Evolutionary conservation across 768 basidiomycete genomes (phyloP).

Genomic region (Rhizopogon rudus): DNA sequence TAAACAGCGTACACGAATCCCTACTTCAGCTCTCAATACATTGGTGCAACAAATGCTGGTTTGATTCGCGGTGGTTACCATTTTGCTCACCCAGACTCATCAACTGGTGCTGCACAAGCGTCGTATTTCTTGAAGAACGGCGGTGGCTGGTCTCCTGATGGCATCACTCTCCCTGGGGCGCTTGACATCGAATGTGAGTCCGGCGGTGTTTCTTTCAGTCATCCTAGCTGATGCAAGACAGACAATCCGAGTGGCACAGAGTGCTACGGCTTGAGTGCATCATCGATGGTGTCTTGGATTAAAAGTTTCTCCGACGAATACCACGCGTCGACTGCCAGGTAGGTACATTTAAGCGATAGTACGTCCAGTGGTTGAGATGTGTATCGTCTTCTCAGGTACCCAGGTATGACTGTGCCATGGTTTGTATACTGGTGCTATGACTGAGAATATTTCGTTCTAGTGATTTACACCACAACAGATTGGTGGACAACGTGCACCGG

Average conservation of each 20-base stretch:
- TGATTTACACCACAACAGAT: slow-evolving; percentile 33
- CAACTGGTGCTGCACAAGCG: slow-evolving; percentile 31
- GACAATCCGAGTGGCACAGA: slow-evolving; percentile 44
- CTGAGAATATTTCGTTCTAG: slow-evolving; percentile 5
- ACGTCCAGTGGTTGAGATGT: too few species aligned
- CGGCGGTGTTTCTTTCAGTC: background rate
- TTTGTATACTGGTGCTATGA: background rate
- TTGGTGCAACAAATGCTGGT: slow-evolving; percentile 26
- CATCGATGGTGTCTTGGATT: slow-evolving; percentile 55
- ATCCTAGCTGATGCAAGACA: slow-evolving; percentile 10
- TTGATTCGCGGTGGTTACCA: slow-evolving; percentile 34
- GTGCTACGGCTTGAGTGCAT: slow-evolving; percentile 46
- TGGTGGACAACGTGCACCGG: slow-evolving; percentile 37
- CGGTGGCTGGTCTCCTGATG: slow-evolving; percentile 32
- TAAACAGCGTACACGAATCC: slow-evolving; percentile 24
- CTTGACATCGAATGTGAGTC: slow-evolving; percentile 33
- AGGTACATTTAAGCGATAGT: slow-evolving; percentile 23
- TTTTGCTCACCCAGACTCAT: slow-evolving; percentile 27
- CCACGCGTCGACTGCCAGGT: slow-evolving; percentile 39
- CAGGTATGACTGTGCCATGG: slow-evolving; percentile 1
- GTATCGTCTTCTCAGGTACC: background rate
- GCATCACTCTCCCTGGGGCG: slow-evolving; percentile 33
- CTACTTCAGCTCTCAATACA: slow-evolving; percentile 37
- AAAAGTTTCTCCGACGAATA: slow-evolving; percentile 53
- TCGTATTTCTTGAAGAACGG: slow-evolving; percentile 32